Conservation (phyloP, 495 filamentous ascomycete species). For the Umbilicaria muhlenbergii region DNA sequence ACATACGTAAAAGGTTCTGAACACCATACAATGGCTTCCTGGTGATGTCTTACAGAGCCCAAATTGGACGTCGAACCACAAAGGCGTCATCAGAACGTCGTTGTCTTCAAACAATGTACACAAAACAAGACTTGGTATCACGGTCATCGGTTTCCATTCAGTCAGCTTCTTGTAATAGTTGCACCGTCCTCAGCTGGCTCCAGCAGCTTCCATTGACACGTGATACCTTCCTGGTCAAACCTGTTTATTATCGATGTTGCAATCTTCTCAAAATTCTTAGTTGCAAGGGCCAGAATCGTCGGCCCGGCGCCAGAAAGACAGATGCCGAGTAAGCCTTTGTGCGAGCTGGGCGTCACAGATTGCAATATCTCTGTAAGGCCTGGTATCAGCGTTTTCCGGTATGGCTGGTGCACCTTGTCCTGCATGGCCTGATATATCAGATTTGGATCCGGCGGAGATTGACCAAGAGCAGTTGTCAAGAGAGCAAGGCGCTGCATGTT, state of each 20-base stretch:
- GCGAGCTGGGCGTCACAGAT: conserved; percentile 65
- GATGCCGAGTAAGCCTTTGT: conserved; percentile 74
- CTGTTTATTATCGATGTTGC: conserved; percentile 50
- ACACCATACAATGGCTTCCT: no score
- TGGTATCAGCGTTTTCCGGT: conserved; percentile 76
- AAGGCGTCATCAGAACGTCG: no score
- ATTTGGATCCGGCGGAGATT: conserved; percentile 77
- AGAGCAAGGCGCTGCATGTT: conserved; percentile 86
- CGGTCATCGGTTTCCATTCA: no score
- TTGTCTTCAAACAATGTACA: no score
- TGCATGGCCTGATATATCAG: conserved; percentile 96
- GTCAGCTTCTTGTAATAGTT: conserved; percentile 26
- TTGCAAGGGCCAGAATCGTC: conserved; percentile 85
- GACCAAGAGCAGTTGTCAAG: conserved; percentile 69
- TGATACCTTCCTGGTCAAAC: conserved; percentile 41
- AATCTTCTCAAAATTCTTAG: conserved; percentile 70
- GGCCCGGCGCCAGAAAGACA: conserved; percentile 89
- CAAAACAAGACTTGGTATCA: no score
- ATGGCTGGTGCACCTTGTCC: conserved; percentile 92
- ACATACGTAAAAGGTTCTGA: no score
- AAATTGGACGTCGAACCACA: no score
- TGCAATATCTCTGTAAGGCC: conserved; percentile 81
- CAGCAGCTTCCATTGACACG: conserved; percentile 73
- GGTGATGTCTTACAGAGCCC: no score
- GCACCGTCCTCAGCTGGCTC: conserved; percentile 77